phyloP scores from a whole-genome alignment of 2,329 filamentous ascomycete genomes.

The Verticillium dahliae region DNA sequence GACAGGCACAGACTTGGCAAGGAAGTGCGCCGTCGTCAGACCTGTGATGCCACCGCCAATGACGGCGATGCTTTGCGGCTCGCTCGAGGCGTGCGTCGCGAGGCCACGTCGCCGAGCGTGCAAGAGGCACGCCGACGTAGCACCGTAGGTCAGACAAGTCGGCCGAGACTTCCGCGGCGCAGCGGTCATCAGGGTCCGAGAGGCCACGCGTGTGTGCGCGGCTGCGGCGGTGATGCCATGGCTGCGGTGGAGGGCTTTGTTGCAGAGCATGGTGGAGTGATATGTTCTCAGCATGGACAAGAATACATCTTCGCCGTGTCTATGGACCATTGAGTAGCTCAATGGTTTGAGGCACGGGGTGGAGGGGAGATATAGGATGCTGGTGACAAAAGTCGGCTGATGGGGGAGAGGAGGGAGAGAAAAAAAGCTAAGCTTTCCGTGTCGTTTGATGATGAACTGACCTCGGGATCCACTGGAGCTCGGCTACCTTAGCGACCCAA shows the following conservation, averaged over 20 bases:
- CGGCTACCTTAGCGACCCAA: not conserved
- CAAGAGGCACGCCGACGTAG: not conserved
- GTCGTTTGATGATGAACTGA: not conserved
- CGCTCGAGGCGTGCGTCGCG: not conserved
- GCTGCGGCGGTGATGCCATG: not conserved
- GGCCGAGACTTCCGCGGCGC: not conserved
- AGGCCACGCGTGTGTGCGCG: not conserved
- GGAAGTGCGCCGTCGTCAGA: constrained; percentile 69
- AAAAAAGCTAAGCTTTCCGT: not conserved
- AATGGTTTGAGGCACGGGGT: not conserved
- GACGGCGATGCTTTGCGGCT: constrained; percentile 49
- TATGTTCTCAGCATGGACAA: not conserved
- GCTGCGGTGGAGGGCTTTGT: not conserved
- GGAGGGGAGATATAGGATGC: not conserved
- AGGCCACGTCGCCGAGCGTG: not conserved
- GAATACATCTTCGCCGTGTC: not conserved
- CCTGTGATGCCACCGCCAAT: constrained; percentile 81
- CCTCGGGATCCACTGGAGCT: not conserved
- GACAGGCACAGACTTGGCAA: constrained; percentile 58
- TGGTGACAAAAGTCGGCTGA: not conserved
- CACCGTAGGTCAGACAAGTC: not conserved
- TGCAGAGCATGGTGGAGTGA: not conserved
- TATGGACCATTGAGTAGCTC: not conserved
- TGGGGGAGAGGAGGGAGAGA: not conserved
- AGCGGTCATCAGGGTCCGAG: not conserved